Evolutionary conservation across 2,329 filamentous ascomycete genomes (phyloP).

Genomic region (Phyllosticta citrichinensis): DNA sequence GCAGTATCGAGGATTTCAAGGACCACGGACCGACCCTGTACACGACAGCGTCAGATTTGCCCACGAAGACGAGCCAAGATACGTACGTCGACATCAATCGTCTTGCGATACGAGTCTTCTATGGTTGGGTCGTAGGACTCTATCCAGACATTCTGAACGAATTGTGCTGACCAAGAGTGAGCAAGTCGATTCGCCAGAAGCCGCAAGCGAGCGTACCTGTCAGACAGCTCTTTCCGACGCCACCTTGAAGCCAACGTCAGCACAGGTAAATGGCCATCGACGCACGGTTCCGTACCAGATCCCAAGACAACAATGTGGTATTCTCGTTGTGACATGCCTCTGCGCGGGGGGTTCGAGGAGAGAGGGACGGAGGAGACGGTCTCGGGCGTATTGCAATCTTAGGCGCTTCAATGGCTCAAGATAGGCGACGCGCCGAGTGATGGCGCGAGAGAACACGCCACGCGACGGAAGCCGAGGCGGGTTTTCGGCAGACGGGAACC

Average conservation of each 20-base stretch:
- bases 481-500: background rate
- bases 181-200: slow-evolving; percentile 5
- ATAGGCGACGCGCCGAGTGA: slow-evolving; percentile 4
- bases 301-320: slow-evolving; percentile 35
- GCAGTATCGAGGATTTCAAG: slow-evolving; percentile 88
- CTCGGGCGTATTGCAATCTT: background rate
- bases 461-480: background rate
- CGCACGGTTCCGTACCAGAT: slow-evolving; percentile 24
- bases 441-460: slow-evolving; percentile 7
- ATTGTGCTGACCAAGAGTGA: slow-evolving; percentile 51
- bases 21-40: slow-evolving; percentile 73
- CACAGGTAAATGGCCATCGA: slow-evolving; percentile 11
- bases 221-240: slow-evolving; percentile 85
- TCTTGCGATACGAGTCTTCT: slow-evolving; percentile 52
- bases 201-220: slow-evolving; percentile 52
- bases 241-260: slow-evolving; percentile 44
- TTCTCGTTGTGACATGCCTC: slow-evolving; percentile 31
- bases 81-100: slow-evolving; percentile 71
- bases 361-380: background rate
- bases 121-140: slow-evolving; percentile 59
- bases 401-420: background rate
- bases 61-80: slow-evolving; percentile 1
- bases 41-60: slow-evolving; percentile 10
- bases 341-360: background rate
- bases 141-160: slow-evolving; percentile 90